Evolutionary conservation across 345 rosid species (phyloP).

Genomic region (Brassica juncea): DNA sequence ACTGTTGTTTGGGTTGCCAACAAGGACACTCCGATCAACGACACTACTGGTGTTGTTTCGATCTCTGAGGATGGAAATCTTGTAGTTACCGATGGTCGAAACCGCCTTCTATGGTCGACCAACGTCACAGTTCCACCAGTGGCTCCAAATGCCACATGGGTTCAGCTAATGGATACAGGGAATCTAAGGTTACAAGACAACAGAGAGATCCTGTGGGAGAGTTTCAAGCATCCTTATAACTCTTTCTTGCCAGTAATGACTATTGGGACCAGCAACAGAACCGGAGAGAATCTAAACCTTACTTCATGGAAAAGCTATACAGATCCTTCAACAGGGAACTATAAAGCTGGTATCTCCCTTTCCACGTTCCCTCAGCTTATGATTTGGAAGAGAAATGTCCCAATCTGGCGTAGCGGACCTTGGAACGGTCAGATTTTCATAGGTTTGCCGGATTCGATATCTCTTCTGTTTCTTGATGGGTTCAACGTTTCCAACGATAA

Average conservation of each 20-base stretch:
- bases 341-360: neutral
- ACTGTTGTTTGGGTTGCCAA: neutral
- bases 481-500: neutral
- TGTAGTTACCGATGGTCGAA: neutral
- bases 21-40: neutral
- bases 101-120: neutral
- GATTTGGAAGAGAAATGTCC: neutral
- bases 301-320: neutral
- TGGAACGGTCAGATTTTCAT: neutral
- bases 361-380: neutral
- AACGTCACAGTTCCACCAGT: neutral
- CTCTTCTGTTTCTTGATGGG: neutral
- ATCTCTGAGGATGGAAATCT: neutral
- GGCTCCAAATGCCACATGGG: neutral
- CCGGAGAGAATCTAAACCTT: neutral
- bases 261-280: neutral
- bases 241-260: neutral
- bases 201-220: neutral
- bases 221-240: neutral
- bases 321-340: conserved; percentile 1
- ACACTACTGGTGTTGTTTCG: neutral
- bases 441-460: neutral
- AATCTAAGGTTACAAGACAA: neutral
- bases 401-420: neutral
- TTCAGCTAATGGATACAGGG: neutral